These are phyloP conservation scores for Usnea hakonensis DNA, from an alignment of 495 filamentous ascomycete genomes.

Conservation along the genomic window DNA sequence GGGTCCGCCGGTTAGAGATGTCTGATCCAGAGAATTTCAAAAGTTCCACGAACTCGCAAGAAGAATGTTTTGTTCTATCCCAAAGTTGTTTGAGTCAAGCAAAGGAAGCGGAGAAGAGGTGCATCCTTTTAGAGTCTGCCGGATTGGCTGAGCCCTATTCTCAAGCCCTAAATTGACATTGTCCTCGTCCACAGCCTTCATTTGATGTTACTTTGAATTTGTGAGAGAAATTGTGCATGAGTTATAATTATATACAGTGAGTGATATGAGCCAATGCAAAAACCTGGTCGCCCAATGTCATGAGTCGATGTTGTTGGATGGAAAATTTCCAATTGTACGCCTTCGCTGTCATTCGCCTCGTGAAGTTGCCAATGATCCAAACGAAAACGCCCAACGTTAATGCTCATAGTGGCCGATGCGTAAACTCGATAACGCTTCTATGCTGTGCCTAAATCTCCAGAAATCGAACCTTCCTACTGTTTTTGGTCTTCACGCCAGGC, in stretches of 20 bases:
- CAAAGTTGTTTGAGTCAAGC: neutral
- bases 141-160: too few relatives aligned
- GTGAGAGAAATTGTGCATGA: neutral
- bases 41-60: neutral
- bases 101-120: neutral
- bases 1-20: neutral
- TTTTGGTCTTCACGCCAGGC: constrained; percentile 3
- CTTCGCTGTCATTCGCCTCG: neutral
- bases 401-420: neutral
- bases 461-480: constrained; percentile 23
- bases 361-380: constrained; percentile 1
- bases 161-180: too few relatives aligned
- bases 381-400: neutral
- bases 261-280: neutral
- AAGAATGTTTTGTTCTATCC: neutral
- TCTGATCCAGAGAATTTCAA: neutral
- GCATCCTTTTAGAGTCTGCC: too few relatives aligned
- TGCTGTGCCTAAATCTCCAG: constrained; percentile 14
- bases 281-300: neutral
- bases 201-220: neutral
- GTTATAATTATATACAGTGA: neutral
- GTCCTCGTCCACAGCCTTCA: neutral
- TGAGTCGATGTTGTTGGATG: neutral
- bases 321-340: neutral
- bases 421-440: neutral